A percentile compares a stretch with the other conserved stretches of the same genome.
These are phyloP conservation scores for Gyromitra esculenta DNA, from an alignment of 2,329 filamentous ascomycete genomes.

Conservation along the genomic window DNA sequence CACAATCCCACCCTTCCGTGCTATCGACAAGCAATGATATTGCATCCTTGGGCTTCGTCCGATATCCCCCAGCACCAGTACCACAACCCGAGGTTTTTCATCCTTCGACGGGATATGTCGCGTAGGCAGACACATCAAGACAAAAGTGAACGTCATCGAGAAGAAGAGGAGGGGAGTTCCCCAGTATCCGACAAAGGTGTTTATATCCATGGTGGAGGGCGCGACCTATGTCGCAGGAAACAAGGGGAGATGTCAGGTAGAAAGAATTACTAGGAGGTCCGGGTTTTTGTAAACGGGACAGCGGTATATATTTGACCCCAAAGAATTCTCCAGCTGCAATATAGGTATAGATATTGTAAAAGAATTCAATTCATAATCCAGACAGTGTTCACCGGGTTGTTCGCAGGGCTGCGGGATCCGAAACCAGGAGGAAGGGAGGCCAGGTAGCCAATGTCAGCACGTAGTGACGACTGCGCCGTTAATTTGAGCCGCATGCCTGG, in stretches of 20 bases:
- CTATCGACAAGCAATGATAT: conserved; percentile 93
- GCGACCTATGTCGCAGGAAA: conserved; percentile 17
- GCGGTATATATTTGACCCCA: neutral
- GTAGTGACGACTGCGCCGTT: neutral
- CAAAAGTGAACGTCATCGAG: conserved; percentile 51
- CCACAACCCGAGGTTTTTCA: conserved; percentile 59
- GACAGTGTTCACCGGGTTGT: neutral
- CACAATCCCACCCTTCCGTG: conserved; percentile 80
- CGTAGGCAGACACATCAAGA: conserved; percentile 51
- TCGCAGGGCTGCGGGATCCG: neutral
- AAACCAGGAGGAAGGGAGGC: conserved; percentile 1
- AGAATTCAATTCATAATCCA: neutral
- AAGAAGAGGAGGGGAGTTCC: conserved; percentile 51
- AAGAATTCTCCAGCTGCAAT: neutral
- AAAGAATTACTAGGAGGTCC: neutral
- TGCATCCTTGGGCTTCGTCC: conserved; percentile 97
- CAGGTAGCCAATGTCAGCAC: conserved; percentile 25
- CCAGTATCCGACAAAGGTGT: conserved; percentile 38
- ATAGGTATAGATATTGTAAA: neutral
- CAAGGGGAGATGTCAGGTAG: conserved; percentile 2
- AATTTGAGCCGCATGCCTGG: conserved; percentile 44
- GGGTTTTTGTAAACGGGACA: neutral
- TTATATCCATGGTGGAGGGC: conserved; percentile 32
- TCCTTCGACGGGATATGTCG: conserved; percentile 39
- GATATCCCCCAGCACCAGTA: conserved; percentile 93